Conservation (phyloP, 1,284 basidiomycete genomes). For the Ustilago hordei region DNA sequence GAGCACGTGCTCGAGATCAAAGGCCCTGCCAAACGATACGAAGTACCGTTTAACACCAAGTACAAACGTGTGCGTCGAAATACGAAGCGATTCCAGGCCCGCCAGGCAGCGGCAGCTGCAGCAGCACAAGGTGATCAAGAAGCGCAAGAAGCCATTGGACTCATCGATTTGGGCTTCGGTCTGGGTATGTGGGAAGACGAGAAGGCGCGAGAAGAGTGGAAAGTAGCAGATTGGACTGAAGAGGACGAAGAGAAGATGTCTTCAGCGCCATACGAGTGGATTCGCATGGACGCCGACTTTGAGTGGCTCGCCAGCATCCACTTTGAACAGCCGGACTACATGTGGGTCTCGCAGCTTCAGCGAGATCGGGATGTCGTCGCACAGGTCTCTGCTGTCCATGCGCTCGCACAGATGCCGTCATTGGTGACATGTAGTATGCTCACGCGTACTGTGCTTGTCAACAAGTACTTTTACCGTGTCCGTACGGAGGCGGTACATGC, state of each 20-base stretch:
- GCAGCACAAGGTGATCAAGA: constrained; percentile 79
- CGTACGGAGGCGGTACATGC: constrained; percentile 93
- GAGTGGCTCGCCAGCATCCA: constrained; percentile 95
- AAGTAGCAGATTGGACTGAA: constrained; percentile 95
- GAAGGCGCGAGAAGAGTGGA: constrained; percentile 85
- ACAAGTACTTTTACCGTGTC: constrained; percentile 97
- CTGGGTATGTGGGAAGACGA: constrained; percentile 87
- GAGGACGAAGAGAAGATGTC: constrained; percentile 92
- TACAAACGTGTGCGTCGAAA: constrained; percentile 96
- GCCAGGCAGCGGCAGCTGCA: constrained; percentile 90
- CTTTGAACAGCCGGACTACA: constrained; percentile 96
- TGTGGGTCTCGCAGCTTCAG: constrained; percentile 98
- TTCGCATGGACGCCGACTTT: constrained; percentile 97
- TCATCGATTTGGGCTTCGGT: constrained; percentile 96
- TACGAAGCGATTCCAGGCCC: constrained; percentile 91
- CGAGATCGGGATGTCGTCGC: constrained; percentile 98
- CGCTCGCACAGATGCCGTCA: constrained; percentile 81
- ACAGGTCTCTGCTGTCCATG: constrained; percentile 65
- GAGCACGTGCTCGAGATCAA: constrained; percentile 97
- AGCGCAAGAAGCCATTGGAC: constrained; percentile 90
- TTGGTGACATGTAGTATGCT: constrained; percentile 90
- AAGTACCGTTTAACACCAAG: constrained; percentile 99
- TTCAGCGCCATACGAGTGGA: constrained; percentile 94
- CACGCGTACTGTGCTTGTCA: constrained; percentile 91
- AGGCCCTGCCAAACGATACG: constrained; percentile 86